Base-by-base conservation (phyloP, 495 filamentous ascomycete genomes). In the Podospora bellae-mahoneyi region DNA sequence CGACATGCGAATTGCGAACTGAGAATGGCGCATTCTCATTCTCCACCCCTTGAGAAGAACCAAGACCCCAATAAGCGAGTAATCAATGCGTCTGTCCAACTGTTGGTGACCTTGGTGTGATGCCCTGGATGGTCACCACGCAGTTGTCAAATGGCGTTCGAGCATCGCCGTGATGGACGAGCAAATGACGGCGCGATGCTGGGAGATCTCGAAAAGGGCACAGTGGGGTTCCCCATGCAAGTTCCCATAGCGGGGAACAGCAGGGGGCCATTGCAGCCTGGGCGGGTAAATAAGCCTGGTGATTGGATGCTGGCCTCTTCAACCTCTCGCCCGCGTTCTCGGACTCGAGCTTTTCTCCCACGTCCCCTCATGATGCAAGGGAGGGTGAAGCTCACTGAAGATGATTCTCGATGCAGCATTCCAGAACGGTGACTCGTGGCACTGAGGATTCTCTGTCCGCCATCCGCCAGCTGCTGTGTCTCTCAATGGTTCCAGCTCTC, bases 271-370 rank as follows among this genome's bases (percentile, higher is more conserved):
- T 15, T 60, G 32, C 64, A 56, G 53, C 32, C 54, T 65, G 67
- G 69, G 73, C 73, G 73, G 73, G 67, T 73, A 75, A 44, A 68
- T 18, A 10, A 19, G 20, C 10, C 5, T 26, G 26, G 15, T 72
- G 64, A 75, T 73, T 75, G 62, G 73, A 56, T 61, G 26, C 23
- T 55, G 62, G 65, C 28, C 0, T 10, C 23, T 39, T 66, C 64
- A 62, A 18, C 18, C 61, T 27, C 26, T 68, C n/a, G 39, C 66
- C 70, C 66, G 66, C 62, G 65, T 65, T 67, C 69, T 54, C 69
- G 30, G 65, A 71, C 66, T 5, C 55, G 39, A 48, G 39, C 53
- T 34, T 64, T 15, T 26, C 44, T 7, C 30, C 30, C 53, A 48
- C 23, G 23, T 60, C 13, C 58, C 19, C 10, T 48, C 39, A 6